Conservation (phyloP, 2,329 filamentous ascomycete species). For the Exserohilum rostratum region DNA sequence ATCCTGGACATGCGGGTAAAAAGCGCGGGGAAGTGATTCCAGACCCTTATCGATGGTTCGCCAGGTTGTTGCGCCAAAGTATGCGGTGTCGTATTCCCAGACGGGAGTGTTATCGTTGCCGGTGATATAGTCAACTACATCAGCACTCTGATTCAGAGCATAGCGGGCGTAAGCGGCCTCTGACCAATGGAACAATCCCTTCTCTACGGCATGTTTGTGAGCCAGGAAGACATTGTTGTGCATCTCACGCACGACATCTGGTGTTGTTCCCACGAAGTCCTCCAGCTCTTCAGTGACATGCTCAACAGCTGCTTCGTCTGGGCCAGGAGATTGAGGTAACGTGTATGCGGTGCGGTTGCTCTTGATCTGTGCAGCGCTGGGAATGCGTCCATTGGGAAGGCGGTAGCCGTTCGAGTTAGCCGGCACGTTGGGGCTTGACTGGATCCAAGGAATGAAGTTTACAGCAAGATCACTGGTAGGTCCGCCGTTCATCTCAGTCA, state of each 20-base stretch:
- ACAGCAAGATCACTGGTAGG: conserved; percentile 56
- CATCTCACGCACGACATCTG: conserved; percentile 48
- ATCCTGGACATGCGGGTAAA: conserved; percentile 65
- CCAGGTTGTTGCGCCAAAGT: conserved; percentile 66
- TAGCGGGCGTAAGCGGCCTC: conserved; percentile 68
- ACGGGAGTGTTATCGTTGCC: conserved; percentile 55
- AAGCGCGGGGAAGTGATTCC: conserved; percentile 65
- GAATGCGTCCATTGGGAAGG: conserved; percentile 43
- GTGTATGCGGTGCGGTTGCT: conserved; percentile 34
- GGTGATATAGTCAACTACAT: conserved; percentile 56
- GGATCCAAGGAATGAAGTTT: conserved; percentile 68
- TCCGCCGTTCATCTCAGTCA: conserved; percentile 64
- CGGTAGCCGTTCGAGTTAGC: conserved; percentile 44
- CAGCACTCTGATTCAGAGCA: conserved; percentile 62
- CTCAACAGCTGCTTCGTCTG: conserved; percentile 27
- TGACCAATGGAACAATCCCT: conserved; percentile 67
- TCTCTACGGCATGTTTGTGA: conserved; percentile 60
- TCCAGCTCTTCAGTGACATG: conserved; percentile 28
- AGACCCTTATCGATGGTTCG: conserved; percentile 69
- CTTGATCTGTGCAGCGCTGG: conserved; percentile 36
- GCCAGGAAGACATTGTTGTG: conserved; percentile 57
- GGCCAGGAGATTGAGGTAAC: conserved; percentile 18
- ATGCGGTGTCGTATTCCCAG: conserved; percentile 57
- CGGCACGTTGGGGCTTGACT: conserved; percentile 62
- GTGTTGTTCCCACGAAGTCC: conserved; percentile 26